Evolutionary conservation across 495 filamentous ascomycete genomes (phyloP).

Genomic region (Filosporella fistucella): DNA sequence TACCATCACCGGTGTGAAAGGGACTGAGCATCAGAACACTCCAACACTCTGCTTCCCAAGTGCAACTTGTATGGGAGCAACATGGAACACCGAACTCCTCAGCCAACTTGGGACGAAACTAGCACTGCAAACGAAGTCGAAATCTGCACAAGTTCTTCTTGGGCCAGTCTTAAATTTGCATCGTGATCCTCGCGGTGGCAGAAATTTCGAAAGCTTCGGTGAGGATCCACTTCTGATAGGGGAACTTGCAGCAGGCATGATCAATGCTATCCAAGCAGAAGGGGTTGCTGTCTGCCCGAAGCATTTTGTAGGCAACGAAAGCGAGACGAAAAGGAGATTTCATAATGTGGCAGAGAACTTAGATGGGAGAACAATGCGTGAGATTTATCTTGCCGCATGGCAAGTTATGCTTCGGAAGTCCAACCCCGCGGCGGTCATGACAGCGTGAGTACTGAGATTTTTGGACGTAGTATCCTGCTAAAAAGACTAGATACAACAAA

Average conservation of each 20-base stretch:
- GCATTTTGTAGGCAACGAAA: conserved; percentile 31
- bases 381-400: conserved; percentile 62
- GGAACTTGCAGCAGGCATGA: conserved; percentile 17
- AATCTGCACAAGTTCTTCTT: conserved; percentile 2
- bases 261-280: conserved; percentile 25
- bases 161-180: conserved; percentile 6
- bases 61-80: conserved; percentile 2
- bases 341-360: conserved; percentile 48
- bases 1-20: conserved; percentile 4
- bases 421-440: conserved; percentile 53
- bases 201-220: conserved; percentile 59
- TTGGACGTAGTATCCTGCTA: not conserved
- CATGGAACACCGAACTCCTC: conserved; percentile 3
- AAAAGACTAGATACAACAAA: conserved; percentile 49
- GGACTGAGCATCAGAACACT: not conserved
- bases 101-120: not conserved
- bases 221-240: conserved; percentile 48
- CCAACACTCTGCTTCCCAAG: conserved; percentile 8
- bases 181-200: conserved; percentile 34
- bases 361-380: conserved; percentile 43
- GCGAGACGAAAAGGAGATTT: conserved; percentile 26
- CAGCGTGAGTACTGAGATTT: conserved; percentile 24
- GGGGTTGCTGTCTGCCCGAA: conserved; percentile 28
- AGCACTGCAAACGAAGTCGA: not conserved
- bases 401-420: conserved; percentile 52